phyloP scores from a whole-genome alignment of 345 rosid species.

The Gossypium longicalyx region DNA sequence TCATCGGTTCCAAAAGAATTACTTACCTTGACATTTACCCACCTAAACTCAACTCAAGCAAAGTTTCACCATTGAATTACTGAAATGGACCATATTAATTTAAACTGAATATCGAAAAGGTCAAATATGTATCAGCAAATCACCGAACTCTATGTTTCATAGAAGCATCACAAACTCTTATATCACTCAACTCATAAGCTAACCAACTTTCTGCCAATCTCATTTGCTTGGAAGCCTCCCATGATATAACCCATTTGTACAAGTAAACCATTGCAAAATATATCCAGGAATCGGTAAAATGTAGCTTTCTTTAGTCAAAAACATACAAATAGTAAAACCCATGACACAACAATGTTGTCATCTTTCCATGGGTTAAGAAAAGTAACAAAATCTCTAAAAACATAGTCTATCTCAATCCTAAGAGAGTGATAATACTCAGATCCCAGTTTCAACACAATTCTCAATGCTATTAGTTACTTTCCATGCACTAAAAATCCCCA shows the following conservation, averaged over 20 bases:
- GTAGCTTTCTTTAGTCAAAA: background rate
- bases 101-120: background rate
- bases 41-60: constrained; percentile 7
- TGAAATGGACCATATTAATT: background rate
- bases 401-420: background rate
- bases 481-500: background rate
- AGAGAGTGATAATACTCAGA: background rate
- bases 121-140: background rate
- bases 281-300: background rate
- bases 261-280: background rate
- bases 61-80: background rate
- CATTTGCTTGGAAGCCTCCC: background rate
- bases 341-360: background rate
- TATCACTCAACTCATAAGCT: background rate
- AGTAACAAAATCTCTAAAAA: background rate
- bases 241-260: background rate
- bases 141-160: constrained; percentile 7
- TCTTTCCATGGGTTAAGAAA: background rate
- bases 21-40: background rate
- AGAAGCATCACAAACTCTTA: background rate
- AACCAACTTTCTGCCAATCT: background rate
- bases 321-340: background rate
- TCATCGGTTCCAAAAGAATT: background rate
- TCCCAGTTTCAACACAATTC: background rate
- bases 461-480: background rate